Percentiles rank a stretch among this genome's conserved stretches.
These are phyloP conservation scores for Erysimum cheiranthoides DNA, from an alignment of 345 rosid species.

Conservation along the genomic window DNA sequence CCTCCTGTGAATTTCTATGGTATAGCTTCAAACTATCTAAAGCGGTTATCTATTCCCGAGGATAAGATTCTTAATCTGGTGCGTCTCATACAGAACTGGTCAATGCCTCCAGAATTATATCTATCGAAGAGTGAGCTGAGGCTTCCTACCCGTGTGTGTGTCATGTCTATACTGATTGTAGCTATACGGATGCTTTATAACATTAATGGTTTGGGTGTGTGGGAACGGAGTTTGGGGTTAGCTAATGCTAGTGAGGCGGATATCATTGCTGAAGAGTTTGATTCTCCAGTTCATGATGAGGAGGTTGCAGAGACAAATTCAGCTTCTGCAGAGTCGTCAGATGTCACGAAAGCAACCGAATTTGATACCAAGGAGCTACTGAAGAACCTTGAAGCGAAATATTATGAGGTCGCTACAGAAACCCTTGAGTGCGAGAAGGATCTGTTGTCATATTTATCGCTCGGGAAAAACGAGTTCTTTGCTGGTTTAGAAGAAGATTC, in stretches of 20 bases:
- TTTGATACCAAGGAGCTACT: constrained; percentile 57
- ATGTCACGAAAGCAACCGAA: constrained; percentile 27
- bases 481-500: constrained; percentile 57
- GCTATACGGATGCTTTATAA: constrained; percentile 64
- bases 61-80: constrained; percentile 64
- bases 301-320: constrained; percentile 43
- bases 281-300: constrained; percentile 28
- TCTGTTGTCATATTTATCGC: constrained; percentile 58
- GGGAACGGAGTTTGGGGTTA: constrained; percentile 56
- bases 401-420: constrained; percentile 34
- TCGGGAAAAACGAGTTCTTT: constrained; percentile 67
- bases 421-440: constrained; percentile 48
- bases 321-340: constrained; percentile 32
- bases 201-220: constrained; percentile 67
- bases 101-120: constrained; percentile 79
- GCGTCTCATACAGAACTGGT: constrained; percentile 64
- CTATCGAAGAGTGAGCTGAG: constrained; percentile 59
- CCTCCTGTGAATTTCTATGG: constrained; percentile 76
- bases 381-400: constrained; percentile 54
- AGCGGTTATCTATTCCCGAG: constrained; percentile 57
- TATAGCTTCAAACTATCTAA: constrained; percentile 65
- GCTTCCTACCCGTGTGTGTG: constrained; percentile 70
- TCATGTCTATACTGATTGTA: constrained; percentile 67
- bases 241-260: constrained; percentile 23
- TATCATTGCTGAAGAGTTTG: constrained; percentile 30